Conservation (phyloP, 2,329 filamentous ascomycete species). For the Verticillium isaacii region DNA sequence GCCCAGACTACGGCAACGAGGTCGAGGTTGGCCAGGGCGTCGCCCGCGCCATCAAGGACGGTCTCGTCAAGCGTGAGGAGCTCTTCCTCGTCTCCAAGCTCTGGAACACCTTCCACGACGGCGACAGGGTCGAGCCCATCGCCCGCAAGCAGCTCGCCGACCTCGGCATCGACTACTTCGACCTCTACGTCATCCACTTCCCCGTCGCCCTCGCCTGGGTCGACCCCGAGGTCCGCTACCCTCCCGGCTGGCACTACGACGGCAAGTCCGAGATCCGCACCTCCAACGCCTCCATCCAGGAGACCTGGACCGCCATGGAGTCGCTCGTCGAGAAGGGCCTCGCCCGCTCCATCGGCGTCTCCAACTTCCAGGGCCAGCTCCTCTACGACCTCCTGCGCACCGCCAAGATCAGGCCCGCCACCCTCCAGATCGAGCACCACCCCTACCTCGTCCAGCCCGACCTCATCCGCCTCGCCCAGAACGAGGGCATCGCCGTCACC, state of each 20-base stretch:
- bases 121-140: slow-evolving; percentile 71
- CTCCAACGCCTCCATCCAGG: slow-evolving; percentile 68
- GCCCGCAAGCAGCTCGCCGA: slow-evolving; percentile 72
- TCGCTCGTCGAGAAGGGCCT: slow-evolving; percentile 63
- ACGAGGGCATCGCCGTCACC: slow-evolving; percentile 68
- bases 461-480: slow-evolving; percentile 65
- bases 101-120: slow-evolving; percentile 88
- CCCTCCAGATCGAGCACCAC: slow-evolving; percentile 87
- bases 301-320: slow-evolving; percentile 83
- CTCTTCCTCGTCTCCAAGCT: slow-evolving; percentile 93
- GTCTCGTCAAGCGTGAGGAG: slow-evolving; percentile 76
- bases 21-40: slow-evolving; percentile 73
- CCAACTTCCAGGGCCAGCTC: slow-evolving; percentile 76
- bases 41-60: slow-evolving; percentile 73
- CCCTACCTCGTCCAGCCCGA: slow-evolving; percentile 76
- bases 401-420: slow-evolving; percentile 67
- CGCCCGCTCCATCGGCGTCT: slow-evolving; percentile 70
- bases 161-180: slow-evolving; percentile 85
- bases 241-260: slow-evolving; percentile 71
- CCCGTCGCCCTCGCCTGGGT: slow-evolving; percentile 82
- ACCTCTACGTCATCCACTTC: slow-evolving; percentile 87
- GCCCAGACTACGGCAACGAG: slow-evolving; percentile 76
- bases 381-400: slow-evolving; percentile 77
- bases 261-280: slow-evolving; percentile 55
- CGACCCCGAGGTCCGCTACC: slow-evolving; percentile 73